phyloP scores from a whole-genome alignment of 495 filamentous ascomycete genomes.

The Copromyces sp. region DNA sequence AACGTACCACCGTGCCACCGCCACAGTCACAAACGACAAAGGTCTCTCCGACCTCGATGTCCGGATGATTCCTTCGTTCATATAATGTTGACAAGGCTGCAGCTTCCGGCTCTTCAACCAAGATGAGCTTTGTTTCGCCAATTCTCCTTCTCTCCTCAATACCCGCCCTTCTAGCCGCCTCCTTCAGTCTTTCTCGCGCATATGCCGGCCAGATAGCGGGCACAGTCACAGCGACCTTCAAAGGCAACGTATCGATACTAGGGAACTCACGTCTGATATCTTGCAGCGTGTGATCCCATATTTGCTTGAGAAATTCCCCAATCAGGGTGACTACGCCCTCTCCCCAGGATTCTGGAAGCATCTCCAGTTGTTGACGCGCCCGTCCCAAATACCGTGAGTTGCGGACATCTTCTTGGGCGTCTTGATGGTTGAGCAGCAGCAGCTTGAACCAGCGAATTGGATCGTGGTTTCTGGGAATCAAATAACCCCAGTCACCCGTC shows the following conservation, averaged over 20 bases:
- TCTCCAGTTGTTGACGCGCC: constrained; percentile 4
- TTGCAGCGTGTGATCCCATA: constrained; percentile 18
- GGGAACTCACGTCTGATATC: constrained; percentile 3
- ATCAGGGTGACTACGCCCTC: constrained; percentile 2
- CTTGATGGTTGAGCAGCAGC: constrained; percentile 13
- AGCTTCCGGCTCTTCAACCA: background rate
- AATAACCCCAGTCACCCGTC: constrained; percentile 16
- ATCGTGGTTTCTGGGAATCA: constrained; percentile 9
- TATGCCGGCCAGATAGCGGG: constrained; percentile 24
- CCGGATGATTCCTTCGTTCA: background rate
- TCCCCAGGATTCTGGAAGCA: background rate
- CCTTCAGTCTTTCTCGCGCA: constrained; percentile 12
- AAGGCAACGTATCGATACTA: constrained; percentile 8
- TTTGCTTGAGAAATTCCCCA: constrained; percentile 7
- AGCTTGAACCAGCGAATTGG: constrained; percentile 24
- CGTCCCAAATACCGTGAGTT: constrained; percentile 1
- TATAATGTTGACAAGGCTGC: constrained; percentile 1
- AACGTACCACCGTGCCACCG: constrained; percentile 1
- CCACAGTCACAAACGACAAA: constrained; percentile 1
- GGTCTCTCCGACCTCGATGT: background rate
- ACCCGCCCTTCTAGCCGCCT: constrained; percentile 11
- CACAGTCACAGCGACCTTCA: constrained; percentile 20
- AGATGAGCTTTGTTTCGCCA: background rate
- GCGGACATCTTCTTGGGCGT: constrained; percentile 10
- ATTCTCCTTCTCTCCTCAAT: constrained; percentile 4